Base-by-base conservation (phyloP, 257 asterid genomes). In the Linaria vulgaris region DNA sequence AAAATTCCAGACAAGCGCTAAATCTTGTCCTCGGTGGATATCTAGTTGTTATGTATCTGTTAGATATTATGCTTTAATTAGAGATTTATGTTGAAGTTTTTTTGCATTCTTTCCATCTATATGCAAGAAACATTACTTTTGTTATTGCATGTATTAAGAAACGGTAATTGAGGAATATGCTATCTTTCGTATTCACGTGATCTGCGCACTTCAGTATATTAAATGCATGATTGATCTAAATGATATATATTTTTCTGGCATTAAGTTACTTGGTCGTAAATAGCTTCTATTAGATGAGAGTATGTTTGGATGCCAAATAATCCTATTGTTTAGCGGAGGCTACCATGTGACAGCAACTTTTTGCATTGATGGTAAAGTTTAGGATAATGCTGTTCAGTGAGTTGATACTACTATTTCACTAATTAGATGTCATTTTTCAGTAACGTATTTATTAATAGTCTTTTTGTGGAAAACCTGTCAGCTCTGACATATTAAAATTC, bases 331-430 rank as follows among this genome's bases (percentile, higher is more conserved):
- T 6, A 27, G 34, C 6, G 34, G 34, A 6, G 34, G 6, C 34
- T 27, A 27, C 6, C 34, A 27, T 6, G 6, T 27, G 3, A 6
- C 34, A 27, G 34, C 6, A 27, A 27, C 6, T 27, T 44, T 44
- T 44, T 12, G 1, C 5, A 3, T 34, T 7, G 10, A 3, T 8
- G 3, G 3, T 8, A 34, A 34, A 34, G 5, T 34, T 34, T 34
- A 34, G 41, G 41, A 34, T 34, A n/a, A 5, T 53, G 57, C 43
- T 63, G 63, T 44, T 54, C 46, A 44, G 15, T 61, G 66, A 72
- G 39, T 37, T 25, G 14, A 13, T 37, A 46, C 53, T 54, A 30
- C 24, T 23, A 45, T 20, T 43, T 39, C 52, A 21, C 17, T 65
- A 60, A 4, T 65, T 14, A 5, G 50, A 38, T 53, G 34, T 25